phyloP scores from a whole-genome alignment of 176 grass and related monocot genomes.

The Carex cristatella region DNA sequence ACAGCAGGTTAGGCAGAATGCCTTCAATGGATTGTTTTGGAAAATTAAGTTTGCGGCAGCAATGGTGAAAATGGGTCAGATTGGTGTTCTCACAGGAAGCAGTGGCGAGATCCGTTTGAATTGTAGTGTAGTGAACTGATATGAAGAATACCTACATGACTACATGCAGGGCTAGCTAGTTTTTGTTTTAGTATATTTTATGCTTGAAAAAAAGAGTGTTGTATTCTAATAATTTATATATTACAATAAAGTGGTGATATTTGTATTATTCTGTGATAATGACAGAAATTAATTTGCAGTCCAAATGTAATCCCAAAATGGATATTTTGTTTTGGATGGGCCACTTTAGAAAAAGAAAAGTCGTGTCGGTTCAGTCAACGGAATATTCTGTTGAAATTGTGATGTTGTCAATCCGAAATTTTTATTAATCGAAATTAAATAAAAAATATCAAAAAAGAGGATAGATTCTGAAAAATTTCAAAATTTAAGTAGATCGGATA shows the following conservation, averaged over 20 bases:
- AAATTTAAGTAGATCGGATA: too few relatives aligned
- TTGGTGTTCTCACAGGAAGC: conserved; percentile 40
- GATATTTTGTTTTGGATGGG: neutral
- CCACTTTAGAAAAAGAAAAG: neutral
- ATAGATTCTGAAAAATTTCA: too few relatives aligned
- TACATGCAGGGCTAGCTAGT: too few relatives aligned
- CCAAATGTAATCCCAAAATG: neutral
- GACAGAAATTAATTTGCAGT: neutral
- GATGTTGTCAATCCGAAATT: too few relatives aligned
- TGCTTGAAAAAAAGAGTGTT: neutral
- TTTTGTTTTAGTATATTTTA: neutral
- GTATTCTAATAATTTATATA: neutral
- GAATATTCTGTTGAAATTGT: neutral
- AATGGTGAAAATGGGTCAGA: conserved; percentile 57
- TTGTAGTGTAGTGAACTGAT: conserved; percentile 46
- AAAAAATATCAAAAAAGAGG: too few relatives aligned
- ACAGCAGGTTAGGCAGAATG: conserved; percentile 37
- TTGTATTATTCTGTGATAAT: neutral
- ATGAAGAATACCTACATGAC: neutral
- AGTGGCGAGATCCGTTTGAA: conserved; percentile 45
- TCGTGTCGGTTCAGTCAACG: neutral
- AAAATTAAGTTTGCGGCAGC: conserved; percentile 38
- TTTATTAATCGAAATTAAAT: too few relatives aligned
- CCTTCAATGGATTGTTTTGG: conserved; percentile 27
- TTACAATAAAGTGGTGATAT: neutral